Percentiles rank a stretch among this genome's conserved stretches.
phyloP scores from a whole-genome alignment of 352 stramenopile species.

The Blastocystis sp. region DNA sequence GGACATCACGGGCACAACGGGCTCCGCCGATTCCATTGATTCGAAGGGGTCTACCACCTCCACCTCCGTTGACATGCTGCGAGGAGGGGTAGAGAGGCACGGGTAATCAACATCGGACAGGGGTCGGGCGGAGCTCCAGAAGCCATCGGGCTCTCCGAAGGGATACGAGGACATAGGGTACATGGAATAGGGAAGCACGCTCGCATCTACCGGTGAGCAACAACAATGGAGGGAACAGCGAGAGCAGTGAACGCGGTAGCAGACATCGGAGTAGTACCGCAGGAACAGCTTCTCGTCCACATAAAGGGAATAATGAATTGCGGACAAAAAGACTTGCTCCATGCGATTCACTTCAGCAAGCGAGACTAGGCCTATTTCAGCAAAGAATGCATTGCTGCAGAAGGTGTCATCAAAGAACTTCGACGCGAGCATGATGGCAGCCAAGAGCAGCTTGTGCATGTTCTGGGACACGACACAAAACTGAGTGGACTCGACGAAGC shows the following conservation, averaged over 20 bases:
- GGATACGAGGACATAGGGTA: background rate
- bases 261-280: constrained; percentile 10
- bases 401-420: constrained; percentile 70
- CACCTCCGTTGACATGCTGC: background rate
- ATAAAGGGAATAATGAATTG: constrained; percentile 41
- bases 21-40: background rate
- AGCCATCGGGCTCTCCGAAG: background rate
- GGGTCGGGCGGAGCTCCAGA: too few relatives aligned
- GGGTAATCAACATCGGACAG: background rate
- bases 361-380: background rate
- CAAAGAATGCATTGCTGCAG: background rate
- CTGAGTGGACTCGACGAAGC: background rate
- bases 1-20: too few relatives aligned
- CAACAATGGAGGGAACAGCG: background rate
- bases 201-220: background rate
- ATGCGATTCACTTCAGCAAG: background rate
- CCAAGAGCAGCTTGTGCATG: constrained; percentile 70
- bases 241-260: background rate
- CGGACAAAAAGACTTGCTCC: background rate
- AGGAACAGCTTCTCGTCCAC: background rate
- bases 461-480: constrained; percentile 58
- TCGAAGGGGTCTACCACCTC: background rate
- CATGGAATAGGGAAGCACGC: background rate
- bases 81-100: background rate
- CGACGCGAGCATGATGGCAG: constrained; percentile 68